Base-by-base conservation (phyloP, 495 filamentous ascomycete species). In the Penicilliopsis zonata region DNA sequence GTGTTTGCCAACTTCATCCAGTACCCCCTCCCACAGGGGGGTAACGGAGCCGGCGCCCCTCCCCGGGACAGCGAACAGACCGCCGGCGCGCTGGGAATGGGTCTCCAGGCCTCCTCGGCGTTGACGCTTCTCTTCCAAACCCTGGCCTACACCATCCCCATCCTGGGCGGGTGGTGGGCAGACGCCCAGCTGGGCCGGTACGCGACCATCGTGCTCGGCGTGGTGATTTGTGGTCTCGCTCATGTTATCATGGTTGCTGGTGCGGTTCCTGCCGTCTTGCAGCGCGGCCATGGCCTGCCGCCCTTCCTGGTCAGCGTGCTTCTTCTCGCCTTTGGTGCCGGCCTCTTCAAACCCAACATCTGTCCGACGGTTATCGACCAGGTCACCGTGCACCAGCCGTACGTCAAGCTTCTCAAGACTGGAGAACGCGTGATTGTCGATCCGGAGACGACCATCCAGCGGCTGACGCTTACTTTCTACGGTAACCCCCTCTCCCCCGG, bases 101-200 rank as follows among this genome's bases (percentile, higher is more conserved):
- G 74, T 10, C 38, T 15, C 33, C 32, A 4, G 10, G 1, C 15
- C 4, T 9, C 22, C 9, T 13, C 1, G 8, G n/a, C 42, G 29
- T 41, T 30, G 17, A 8, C 5, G 13, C 7, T 25, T 12, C n/a
- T n/a, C 27, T 13, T 6, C 9, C 25, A 32, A 18, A 4, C 25
- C 17, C 7, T 21, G 5, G 18, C 3, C 33, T 86, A 86, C 46
- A 33, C 72, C 10, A 74, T 72, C 42, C 82, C 83, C 10, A 59
- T 84, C 14, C 37, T 80, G 12, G 72, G 76, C 50, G 79, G 76
- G 42, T 83, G 72, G 43, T 44, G 86, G 33, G 81, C 82, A 30
- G 83, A 87, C 55, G 71, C 69, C 28, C 76, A 73, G 42, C 71
- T 70, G 52, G 81, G 81, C 27, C 75, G 80, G 36, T 79, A 76